A percentile compares a stretch with the other conserved stretches of the same genome.
phyloP scores from a whole-genome alignment of 352 stramenopile genomes.

The Globisporangium irregulare region DNA sequence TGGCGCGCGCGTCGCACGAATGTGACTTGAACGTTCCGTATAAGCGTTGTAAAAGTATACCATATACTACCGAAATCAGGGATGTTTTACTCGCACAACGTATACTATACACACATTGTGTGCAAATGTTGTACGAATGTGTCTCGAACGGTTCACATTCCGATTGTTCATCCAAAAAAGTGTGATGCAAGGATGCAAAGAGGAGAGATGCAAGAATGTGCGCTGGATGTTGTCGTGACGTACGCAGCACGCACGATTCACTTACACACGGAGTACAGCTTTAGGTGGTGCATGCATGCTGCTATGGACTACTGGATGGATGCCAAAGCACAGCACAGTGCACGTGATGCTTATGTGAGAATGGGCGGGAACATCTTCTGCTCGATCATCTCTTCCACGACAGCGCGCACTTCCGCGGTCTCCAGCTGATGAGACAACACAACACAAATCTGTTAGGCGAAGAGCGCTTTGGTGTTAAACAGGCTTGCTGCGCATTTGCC shows the following conservation, averaged over 20 bases:
- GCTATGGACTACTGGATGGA: not conserved
- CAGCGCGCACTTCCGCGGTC: slow-evolving; percentile 46
- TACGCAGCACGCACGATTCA: not conserved
- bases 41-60: not conserved
- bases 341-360: slow-evolving; percentile 30
- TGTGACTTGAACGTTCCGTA: not conserved
- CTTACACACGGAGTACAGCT: not conserved
- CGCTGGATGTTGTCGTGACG: not conserved
- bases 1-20: not conserved
- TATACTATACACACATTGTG: not conserved
- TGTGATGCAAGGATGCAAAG: not conserved
- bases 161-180: not conserved
- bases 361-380: slow-evolving; percentile 82
- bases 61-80: too few species aligned
- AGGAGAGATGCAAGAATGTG: slow-evolving; percentile 6
- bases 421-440: slow-evolving; percentile 34
- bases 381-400: slow-evolving; percentile 72
- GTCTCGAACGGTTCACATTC: not conserved
- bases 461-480: not conserved
- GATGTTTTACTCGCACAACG: too few species aligned
- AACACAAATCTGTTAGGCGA: not conserved
- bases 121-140: slow-evolving; percentile 12
- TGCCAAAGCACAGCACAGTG: not conserved
- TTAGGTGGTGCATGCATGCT: not conserved
- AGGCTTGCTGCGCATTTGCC: not conserved